Percentiles rank a stretch among this genome's conserved stretches.
These are phyloP conservation scores for Daldinia grandis DNA, from an alignment of 495 filamentous ascomycete genomes.

Conservation along the genomic window DNA sequence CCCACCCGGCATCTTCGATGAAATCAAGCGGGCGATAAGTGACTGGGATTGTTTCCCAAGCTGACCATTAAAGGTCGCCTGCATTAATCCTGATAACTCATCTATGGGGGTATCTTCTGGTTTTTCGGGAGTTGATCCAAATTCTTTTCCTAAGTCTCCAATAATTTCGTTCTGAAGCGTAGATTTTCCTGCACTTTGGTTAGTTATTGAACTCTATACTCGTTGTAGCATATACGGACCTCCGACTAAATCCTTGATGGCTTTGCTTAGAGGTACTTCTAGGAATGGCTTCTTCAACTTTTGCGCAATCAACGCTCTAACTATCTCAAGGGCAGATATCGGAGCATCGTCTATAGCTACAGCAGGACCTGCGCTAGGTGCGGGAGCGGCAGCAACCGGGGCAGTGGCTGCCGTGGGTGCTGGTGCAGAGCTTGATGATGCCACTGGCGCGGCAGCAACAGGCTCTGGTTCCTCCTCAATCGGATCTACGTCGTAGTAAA, in stretches of 20 bases:
- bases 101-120: slow-evolving; percentile 97
- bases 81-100: slow-evolving; percentile 94
- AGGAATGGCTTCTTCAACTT: slow-evolving; percentile 94
- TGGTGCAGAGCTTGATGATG: slow-evolving; percentile 55
- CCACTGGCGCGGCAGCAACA: slow-evolving; percentile 55
- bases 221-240: slow-evolving; percentile 65
- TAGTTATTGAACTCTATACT: slow-evolving; percentile 6
- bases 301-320: slow-evolving; percentile 92
- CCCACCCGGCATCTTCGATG: slow-evolving; percentile 98
- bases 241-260: slow-evolving; percentile 98
- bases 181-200: slow-evolving; percentile 75
- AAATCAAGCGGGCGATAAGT: slow-evolving; percentile 90
- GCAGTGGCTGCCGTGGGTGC: slow-evolving; percentile 61
- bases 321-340: slow-evolving; percentile 86
- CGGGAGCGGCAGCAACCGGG: slow-evolving; percentile 62
- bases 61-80: slow-evolving; percentile 96
- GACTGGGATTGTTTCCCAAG: slow-evolving; percentile 96
- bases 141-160: slow-evolving; percentile 96
- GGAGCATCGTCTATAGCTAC: slow-evolving; percentile 86
- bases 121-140: slow-evolving; percentile 97
- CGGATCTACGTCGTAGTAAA: slow-evolving; percentile 98
- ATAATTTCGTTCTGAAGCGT: slow-evolving; percentile 98
- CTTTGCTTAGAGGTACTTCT: slow-evolving; percentile 93
- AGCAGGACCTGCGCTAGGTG: slow-evolving; percentile 85
- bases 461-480: slow-evolving; percentile 86